A percentile compares a stretch with the other conserved stretches of the same genome.
Conservation (phyloP, 345 rosid species). For the Orychophragmus violaceus region DNA sequence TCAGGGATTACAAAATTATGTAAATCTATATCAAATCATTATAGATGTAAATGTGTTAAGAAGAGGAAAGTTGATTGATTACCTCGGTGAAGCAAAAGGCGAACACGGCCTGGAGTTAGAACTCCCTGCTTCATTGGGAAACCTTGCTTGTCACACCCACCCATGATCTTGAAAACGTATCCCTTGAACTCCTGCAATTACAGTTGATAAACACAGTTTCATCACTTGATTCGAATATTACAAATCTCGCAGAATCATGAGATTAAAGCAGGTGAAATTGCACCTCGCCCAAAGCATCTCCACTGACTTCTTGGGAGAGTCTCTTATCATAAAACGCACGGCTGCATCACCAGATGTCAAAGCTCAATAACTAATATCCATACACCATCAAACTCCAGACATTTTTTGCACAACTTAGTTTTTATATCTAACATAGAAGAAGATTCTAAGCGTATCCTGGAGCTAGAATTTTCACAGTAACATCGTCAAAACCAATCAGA, state of each 20-base stretch:
- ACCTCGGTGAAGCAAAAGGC: slow-evolving; percentile 70
- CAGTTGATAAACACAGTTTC: background rate
- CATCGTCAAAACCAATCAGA: background rate
- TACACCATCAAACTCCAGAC: background rate
- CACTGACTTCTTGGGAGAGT: slow-evolving; percentile 75
- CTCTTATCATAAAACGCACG: slow-evolving; percentile 67
- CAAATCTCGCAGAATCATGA: background rate
- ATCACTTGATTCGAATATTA: background rate
- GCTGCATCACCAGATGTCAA: slow-evolving; percentile 23
- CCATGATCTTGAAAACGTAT: slow-evolving; percentile 80
- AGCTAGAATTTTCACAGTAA: background rate
- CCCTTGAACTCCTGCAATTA: slow-evolving; percentile 67
- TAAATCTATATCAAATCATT: background rate
- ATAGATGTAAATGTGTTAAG: background rate
- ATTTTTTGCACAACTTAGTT: background rate
- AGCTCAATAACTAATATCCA: background rate
- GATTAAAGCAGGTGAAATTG: background rate
- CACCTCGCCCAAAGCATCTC: slow-evolving; percentile 79
- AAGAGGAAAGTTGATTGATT: background rate
- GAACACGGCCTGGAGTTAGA: slow-evolving; percentile 76
- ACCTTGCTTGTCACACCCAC: slow-evolving; percentile 94
- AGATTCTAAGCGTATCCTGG: background rate
- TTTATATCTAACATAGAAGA: background rate
- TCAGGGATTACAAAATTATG: background rate
- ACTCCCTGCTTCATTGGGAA: slow-evolving; percentile 95